A percentile compares a stretch with the other conserved stretches of the same genome.
phyloP scores from a whole-genome alignment of 805 yeast genomes.

The Lachancea lanzarotensis region DNA sequence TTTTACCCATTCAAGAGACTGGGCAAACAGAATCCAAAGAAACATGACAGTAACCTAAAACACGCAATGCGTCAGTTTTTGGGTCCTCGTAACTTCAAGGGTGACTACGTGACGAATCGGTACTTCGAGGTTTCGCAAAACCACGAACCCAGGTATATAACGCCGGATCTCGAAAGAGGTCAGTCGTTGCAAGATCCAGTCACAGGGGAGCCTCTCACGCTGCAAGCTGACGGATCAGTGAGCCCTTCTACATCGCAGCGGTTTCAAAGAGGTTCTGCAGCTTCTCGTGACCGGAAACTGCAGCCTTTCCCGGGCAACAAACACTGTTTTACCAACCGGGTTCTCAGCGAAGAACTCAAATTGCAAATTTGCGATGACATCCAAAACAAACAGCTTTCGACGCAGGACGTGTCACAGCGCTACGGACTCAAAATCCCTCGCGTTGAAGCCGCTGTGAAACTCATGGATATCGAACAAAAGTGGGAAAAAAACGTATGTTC shows the following conservation, averaged over 20 bases:
- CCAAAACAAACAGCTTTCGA: conserved; percentile 44
- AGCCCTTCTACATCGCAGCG: conserved; percentile 1
- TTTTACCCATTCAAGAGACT: conserved; percentile 40
- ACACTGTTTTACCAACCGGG: conserved; percentile 58
- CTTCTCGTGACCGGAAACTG: conserved; percentile 26
- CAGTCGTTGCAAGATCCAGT: conserved; percentile 31
- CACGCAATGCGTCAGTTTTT: conserved; percentile 64
- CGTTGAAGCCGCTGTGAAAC: conserved; percentile 77
- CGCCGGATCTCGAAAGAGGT: conserved; percentile 45
- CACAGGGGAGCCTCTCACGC: conserved; percentile 29
- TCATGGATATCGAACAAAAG: conserved; percentile 57
- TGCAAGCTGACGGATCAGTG: conserved; percentile 19
- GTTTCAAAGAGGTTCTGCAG: background rate
- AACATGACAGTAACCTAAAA: conserved; percentile 48
- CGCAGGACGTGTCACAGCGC: conserved; percentile 70
- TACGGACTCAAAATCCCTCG: conserved; percentile 79
- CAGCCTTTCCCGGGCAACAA: conserved; percentile 81
- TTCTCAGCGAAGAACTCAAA: conserved; percentile 55
- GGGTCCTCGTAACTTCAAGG: conserved; percentile 79
- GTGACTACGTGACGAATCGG: conserved; percentile 72
- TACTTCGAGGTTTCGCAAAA: conserved; percentile 61
- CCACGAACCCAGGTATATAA: conserved; percentile 67
- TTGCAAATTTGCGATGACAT: conserved; percentile 52
- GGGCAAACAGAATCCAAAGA: conserved; percentile 36
- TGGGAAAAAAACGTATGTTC: conserved; percentile 56